Evolutionary conservation across 169 alveolate genomes (phyloP), one percentile per base, ranked within the genome.

Genomic region (Babesia ovis): DNA sequence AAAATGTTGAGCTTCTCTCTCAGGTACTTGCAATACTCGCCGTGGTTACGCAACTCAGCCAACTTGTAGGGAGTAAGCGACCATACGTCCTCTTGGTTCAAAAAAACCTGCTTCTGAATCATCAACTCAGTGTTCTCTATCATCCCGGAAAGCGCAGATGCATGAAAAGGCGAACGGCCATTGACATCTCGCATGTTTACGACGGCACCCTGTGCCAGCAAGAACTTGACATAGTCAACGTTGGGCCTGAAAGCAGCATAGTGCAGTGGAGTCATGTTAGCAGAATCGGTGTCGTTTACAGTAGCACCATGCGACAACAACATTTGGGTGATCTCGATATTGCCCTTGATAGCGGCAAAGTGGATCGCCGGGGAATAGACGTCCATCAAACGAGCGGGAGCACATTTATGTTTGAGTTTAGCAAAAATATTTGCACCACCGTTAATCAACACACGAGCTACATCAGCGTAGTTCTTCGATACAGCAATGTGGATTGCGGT

Each of bases 311-410:
- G 75, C 20, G 83, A 70, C 32, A 91, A 32, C 42, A 91, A 75
- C 22, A 76, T 16, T 56, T 87, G 55, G 12, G 95, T 91, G 23
- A 91, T 85, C 45, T 85, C 92, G 31, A 56, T 77, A 61, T 89
- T 90, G 18, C 94, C 94, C 76, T 89, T 90, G 59, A 91, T 91
- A 34, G 95, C 95, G 35, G 95, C 95, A 66, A 91, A 91, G 75
- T 91, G 95, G 27, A 91, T 90, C 23, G 94, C 83, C 61, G 85
- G 84, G 60, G 93, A 84, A 32, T 85, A 84, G 4, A 91, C 92
- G 51, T 89, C 92, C 6, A 85, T 86, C 3, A 90, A 85, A 27
- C 95, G 83, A 32, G 91, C 83, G 2, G 95, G 95, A 29, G 95
- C 94, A 67, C 94, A 91, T 23, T 91, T 85, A 84, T 91, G 95